Base-by-base conservation (phyloP, 225 moss, liverwort and hornwort species). In the Asterella californica region DNA sequence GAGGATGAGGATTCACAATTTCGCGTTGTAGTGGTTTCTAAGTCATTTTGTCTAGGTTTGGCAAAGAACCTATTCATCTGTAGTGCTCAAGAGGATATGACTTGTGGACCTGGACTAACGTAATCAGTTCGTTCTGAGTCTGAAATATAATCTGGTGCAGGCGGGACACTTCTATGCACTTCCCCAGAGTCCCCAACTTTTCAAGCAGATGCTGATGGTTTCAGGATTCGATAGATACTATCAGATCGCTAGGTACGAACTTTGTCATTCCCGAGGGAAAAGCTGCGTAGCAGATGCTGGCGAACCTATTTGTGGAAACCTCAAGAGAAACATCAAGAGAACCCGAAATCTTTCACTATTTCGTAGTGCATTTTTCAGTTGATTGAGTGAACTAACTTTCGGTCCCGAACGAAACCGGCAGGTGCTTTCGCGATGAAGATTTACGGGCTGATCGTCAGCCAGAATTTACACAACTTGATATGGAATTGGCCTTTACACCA, bases 151-250 rank as follows among this genome's bases (percentile, higher is more conserved):
- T 22, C 37, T 76, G 75, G 30, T 74, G 82, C 84, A 97, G 99
- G 88, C 90, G 82, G 99, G 99, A 69, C 91, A 92, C 65, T 99
- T 99, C 79, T 99, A 95, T 86, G 99, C 99, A 59, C 87, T 99
- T 73, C 95, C 99, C 60, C 99, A 99, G 67, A 99, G 99, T 90
- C 99, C 99, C 27, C 99, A 99, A 80, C 89, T 99, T 73, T 99
- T 99, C 79, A 99, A 99, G 86, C 99, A 99, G 89, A 99, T 99
- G 95, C 92, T 99, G 36, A 99, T 99, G 99, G 95, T 99, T 80
- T 99, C 99, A 83, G 99, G 99, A 64, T 99, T 95, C 71, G 91
- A 99, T 84, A 92, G 93, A 95, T 95, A 99, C 84, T 99, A 95
- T 87, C 99, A 99, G 82, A 74, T 99, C 80, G 99, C 99, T 57